Conservation (phyloP, 805 yeast genomes). For the Lipomyces orientalis region DNA sequence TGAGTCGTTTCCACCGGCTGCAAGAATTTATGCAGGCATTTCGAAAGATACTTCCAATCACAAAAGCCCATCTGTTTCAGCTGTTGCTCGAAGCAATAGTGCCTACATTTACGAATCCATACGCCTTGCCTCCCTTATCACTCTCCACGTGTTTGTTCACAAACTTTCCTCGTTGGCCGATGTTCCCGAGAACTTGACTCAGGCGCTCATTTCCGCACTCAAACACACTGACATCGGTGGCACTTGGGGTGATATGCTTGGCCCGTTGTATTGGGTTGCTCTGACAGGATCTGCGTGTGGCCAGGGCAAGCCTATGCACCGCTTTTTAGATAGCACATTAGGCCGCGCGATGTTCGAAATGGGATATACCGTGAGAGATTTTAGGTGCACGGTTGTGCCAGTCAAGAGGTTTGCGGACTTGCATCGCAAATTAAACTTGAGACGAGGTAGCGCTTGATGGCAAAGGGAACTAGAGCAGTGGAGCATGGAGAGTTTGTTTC, state of each 20-base stretch:
- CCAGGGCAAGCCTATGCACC: neutral
- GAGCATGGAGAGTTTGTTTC: neutral
- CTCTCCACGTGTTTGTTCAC: neutral
- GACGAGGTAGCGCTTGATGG: neutral
- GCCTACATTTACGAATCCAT: neutral
- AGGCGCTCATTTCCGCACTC: neutral
- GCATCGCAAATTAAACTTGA: neutral
- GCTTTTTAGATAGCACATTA: neutral
- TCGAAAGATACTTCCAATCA: neutral
- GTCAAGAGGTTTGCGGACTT: neutral
- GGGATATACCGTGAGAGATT: slow-evolving; percentile 1
- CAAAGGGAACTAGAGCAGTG: neutral
- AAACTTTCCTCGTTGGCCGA: neutral
- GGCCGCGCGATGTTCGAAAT: neutral
- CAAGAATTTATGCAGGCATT: neutral
- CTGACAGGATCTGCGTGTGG: slow-evolving; percentile 1
- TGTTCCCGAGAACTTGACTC: neutral
- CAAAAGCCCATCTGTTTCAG: neutral
- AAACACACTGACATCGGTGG: neutral
- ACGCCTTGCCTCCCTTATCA: neutral
- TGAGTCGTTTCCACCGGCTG: neutral
- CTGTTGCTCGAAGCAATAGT: neutral
- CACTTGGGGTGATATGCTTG: neutral
- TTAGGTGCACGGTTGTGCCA: neutral
- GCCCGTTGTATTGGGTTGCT: neutral